Percentiles rank a stretch among this genome's conserved stretches.
phyloP scores from a whole-genome alignment of 2,329 filamentous ascomycete species.

The Ceratocystis albifundus region DNA sequence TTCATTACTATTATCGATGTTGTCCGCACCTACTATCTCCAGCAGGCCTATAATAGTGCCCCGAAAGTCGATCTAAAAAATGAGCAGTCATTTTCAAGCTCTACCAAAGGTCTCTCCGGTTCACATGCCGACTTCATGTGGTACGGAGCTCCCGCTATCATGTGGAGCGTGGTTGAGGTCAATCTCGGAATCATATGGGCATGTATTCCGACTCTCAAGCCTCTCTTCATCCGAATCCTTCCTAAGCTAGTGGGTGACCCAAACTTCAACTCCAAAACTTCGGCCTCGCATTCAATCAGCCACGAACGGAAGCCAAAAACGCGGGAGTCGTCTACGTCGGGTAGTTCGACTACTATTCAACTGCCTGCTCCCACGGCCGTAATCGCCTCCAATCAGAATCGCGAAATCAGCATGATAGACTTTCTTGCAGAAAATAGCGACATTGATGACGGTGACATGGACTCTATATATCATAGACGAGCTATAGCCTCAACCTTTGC shows the following conservation, averaged over 20 bases:
- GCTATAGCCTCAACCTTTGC: constrained; percentile 20
- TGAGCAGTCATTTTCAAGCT: constrained; percentile 28
- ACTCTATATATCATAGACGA: constrained; percentile 16
- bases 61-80: constrained; percentile 30
- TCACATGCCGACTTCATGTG: constrained; percentile 46
- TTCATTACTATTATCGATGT: constrained; percentile 85
- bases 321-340: background rate
- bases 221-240: constrained; percentile 58
- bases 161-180: constrained; percentile 91
- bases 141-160: constrained; percentile 74
- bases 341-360: background rate
- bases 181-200: constrained; percentile 83
- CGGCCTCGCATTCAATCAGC: constrained; percentile 6
- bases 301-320: constrained; percentile 17
- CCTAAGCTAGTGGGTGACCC: constrained; percentile 46
- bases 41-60: constrained; percentile 49
- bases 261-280: constrained; percentile 20
- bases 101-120: constrained; percentile 34
- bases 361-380: background rate
- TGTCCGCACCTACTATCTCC: constrained; percentile 78
- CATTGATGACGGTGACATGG: constrained; percentile 12
- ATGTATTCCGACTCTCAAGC: constrained; percentile 86
- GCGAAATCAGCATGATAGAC: constrained; percentile 15
- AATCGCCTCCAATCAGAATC: background rate
- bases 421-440: constrained; percentile 19